Conservation (phyloP, 2,329 filamentous ascomycete species). For the Pseudogymnoascus sp. region DNA sequence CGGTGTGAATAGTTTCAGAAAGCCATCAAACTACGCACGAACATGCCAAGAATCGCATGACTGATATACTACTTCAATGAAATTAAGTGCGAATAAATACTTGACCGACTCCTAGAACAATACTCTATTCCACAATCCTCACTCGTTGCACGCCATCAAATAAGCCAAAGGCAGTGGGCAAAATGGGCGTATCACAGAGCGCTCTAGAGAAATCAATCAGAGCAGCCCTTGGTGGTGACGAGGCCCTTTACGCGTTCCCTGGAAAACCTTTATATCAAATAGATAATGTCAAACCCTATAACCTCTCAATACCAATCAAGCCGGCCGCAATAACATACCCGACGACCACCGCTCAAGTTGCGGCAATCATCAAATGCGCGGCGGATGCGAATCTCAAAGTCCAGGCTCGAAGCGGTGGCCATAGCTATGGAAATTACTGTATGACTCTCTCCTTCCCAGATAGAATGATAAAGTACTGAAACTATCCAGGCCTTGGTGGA, state of each 20-base stretch:
- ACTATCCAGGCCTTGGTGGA: constrained; percentile 36
- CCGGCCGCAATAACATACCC: constrained; percentile 21
- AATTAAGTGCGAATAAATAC: not conserved
- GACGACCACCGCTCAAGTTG: constrained; percentile 29
- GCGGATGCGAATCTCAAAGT: constrained; percentile 35
- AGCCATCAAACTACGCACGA: not conserved
- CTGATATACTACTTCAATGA: not conserved
- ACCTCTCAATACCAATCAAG: constrained; percentile 15
- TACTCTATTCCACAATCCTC: not conserved
- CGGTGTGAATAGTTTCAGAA: not conserved
- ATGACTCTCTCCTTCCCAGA: not conserved
- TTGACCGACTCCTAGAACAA: not conserved
- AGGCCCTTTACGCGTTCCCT: constrained; percentile 17
- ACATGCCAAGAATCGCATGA: not conserved
- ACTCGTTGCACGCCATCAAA: not conserved
- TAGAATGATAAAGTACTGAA: not conserved
- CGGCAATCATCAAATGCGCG: constrained; percentile 39
- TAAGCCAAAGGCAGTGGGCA: not conserved
- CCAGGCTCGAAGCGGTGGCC: constrained; percentile 43
- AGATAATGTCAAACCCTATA: constrained; percentile 19
- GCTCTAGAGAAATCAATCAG: not conserved
- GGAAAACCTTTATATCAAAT: constrained; percentile 15
- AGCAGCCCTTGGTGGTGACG: constrained; percentile 14
- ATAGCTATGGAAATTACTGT: constrained; percentile 43
- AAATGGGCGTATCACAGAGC: not conserved